A percentile compares a stretch with the other conserved stretches of the same genome.
Evolutionary conservation across 805 yeast species (phyloP).

Genomic region (Starmerella apis): DNA sequence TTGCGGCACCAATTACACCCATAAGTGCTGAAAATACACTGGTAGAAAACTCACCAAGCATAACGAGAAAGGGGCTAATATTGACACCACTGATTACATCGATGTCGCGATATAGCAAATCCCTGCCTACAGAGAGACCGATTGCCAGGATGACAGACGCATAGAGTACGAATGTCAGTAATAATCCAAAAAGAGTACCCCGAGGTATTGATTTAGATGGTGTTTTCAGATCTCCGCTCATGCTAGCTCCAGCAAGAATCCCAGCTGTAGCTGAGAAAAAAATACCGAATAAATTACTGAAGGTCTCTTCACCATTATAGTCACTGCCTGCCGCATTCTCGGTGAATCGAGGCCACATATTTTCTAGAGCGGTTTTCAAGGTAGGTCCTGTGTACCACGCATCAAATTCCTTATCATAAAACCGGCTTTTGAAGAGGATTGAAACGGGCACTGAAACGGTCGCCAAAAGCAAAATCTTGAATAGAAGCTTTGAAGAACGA

Average conservation of each 20-base stretch:
- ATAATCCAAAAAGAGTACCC: slow-evolving; percentile 83
- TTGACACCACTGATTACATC: slow-evolving; percentile 78
- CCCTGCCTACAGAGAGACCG: slow-evolving; percentile 72
- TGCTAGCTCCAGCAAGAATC: slow-evolving; percentile 94
- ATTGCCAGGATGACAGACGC: slow-evolving; percentile 69
- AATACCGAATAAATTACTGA: slow-evolving; percentile 80
- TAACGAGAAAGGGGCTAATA: slow-evolving; percentile 52
- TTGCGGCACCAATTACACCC: slow-evolving; percentile 93
- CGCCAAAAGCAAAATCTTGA: slow-evolving; percentile 54
- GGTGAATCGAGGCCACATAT: slow-evolving; percentile 71
- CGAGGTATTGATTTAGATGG: slow-evolving; percentile 86
- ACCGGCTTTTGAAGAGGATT: slow-evolving; percentile 54
- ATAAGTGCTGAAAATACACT: slow-evolving; percentile 86
- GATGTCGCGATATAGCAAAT: slow-evolving; percentile 62
- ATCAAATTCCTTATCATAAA: slow-evolving; percentile 29
- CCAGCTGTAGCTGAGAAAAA: slow-evolving; percentile 99
- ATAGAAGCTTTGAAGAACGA: slow-evolving; percentile 65
- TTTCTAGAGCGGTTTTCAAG: slow-evolving; percentile 53
- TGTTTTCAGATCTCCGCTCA: slow-evolving; percentile 84
- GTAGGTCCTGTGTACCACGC: slow-evolving; percentile 59
- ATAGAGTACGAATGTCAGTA: slow-evolving; percentile 67
- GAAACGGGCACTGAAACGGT: slow-evolving; percentile 78
- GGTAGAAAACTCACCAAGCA: slow-evolving; percentile 86
- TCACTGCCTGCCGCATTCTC: slow-evolving; percentile 89
- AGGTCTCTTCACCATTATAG: slow-evolving; percentile 51